Base-by-base conservation (phyloP, 495 filamentous ascomycete species). In the Thozetella sp. region DNA sequence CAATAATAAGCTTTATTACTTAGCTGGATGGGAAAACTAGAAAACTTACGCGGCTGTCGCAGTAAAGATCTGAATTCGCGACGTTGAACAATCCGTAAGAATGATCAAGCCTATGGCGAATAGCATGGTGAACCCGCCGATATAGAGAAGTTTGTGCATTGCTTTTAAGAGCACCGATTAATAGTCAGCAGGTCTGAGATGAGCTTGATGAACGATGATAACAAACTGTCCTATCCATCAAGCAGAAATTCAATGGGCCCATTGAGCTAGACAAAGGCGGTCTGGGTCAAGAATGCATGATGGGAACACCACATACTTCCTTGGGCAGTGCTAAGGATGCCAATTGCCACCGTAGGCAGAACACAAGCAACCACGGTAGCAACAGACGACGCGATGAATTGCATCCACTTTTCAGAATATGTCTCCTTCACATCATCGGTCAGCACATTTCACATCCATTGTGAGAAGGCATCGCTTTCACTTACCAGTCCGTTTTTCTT, bases 101-200 rank as follows among this genome's bases (percentile, higher is more conserved):
- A 25, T 25, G 57, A 64, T 64, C 55, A 67, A 37, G 26, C 64
- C 64, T 13, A 67, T 53, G n/a, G 61, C 56, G 40, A 67, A 67
- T 43, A 67, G 22, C 25, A 30, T 24, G 9, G 64, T 67, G 40
- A 67, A 63, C 9, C 61, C 57, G n/a, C 46, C 54, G 22, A 67
- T 63, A 22, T 58, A 67, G 12, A 56, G 50, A 1, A 67, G 48
- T 25, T 53, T 57, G 20, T 63, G 19, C 22, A 13, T 15, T 12
- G 43, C n/a, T n/a, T n/a, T n/a, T n/a, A n/a, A n/a, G n/a, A n/a
- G n/a, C n/a, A n/a, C n/a, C n/a, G n/a, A n/a, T n/a, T n/a, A n/a
- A n/a, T n/a, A n/a, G n/a, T n/a, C n/a, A n/a, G n/a, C n/a, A n/a
- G n/a, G n/a, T n/a, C n/a, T n/a, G n/a, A n/a, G n/a, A n/a, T n/a